Base-by-base conservation (phyloP, 345 rosid genomes). In the Citrus medica region DNA sequence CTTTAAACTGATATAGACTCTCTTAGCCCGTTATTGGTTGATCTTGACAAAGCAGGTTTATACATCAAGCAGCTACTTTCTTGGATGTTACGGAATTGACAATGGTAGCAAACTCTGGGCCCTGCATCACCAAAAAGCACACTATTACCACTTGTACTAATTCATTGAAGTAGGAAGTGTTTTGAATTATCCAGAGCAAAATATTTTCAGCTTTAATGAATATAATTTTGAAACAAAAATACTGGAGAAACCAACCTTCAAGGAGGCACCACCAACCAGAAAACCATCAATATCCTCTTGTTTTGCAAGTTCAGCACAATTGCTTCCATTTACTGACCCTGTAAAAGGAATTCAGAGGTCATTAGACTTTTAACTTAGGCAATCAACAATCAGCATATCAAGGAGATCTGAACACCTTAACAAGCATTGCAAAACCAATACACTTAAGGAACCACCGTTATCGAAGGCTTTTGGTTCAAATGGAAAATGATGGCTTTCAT, bases 231-330 rank as follows among this genome's bases (percentile, higher is more conserved):
- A 76, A 72, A 58, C 3, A 67, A 66, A 79, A 35, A 56, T 59
- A 40, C 32, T 35, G 40, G 27, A 40, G 59, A 13, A 67, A 64
- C 19, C 37, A 88, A 96, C 99, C 95, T 94, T 94, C 87, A 96
- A 87, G 79, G 99, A 96, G 69, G 98, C 99, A 82, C 99, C 99
- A 22, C 98, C 99, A 21, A 96, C 99, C 58, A 97, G 98, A 79
- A 94, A 94, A 69, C 99, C 99, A 81, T 94, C 99, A 72, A 97
- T 97, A 71, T 94, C 99, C 87, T 96, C 97, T 87, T 94, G 78
- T 83, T 94, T 97, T 1, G 99, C 95, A 77, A 97, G 98, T 85
- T 97, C 98, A 17, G 84, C 92, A 32, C 92, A 90, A 66, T 97
- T 97, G 81, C 97, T 83, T 86, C 98, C 98, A 76, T 97, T 97